These are phyloP conservation scores for Tothia fuscella DNA, from an alignment of 2,329 filamentous ascomycete species.

Conservation along the genomic window DNA sequence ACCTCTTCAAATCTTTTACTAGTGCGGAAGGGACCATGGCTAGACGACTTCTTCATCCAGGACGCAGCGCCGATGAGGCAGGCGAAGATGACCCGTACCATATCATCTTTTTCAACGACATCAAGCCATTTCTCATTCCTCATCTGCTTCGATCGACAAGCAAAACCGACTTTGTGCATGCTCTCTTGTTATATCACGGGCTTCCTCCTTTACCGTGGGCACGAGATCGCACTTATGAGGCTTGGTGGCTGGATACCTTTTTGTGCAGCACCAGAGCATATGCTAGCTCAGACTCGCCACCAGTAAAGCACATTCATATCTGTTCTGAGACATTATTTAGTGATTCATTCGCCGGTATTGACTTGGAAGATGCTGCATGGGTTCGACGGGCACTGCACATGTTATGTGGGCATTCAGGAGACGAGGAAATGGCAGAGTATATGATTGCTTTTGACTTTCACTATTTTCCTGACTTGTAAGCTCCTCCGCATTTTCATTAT, in stretches of 20 bases:
- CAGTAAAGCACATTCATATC: constrained; percentile 3
- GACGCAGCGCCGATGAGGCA: constrained; percentile 56
- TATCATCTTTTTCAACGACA: constrained; percentile 67
- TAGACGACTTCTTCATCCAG: constrained; percentile 41
- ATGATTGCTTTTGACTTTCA: constrained; percentile 58
- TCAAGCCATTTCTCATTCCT: constrained; percentile 46
- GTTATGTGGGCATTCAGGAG: constrained; percentile 28
- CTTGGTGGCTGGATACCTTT: constrained; percentile 37
- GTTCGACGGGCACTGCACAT: constrained; percentile 47
- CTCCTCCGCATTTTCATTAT: constrained; percentile 37
- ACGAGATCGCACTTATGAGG: constrained; percentile 17
- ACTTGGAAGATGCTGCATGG: constrained; percentile 23
- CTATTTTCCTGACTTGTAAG: too few species aligned
- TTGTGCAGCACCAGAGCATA: not conserved
- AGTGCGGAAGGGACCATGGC: constrained; percentile 18
- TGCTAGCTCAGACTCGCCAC: not conserved
- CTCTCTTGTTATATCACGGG: constrained; percentile 41
- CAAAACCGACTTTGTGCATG: constrained; percentile 46
- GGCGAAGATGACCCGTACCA: constrained; percentile 77
- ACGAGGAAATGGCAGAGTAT: constrained; percentile 53
- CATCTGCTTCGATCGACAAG: constrained; percentile 22
- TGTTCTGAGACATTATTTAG: constrained; percentile 12
- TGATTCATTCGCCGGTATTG: not conserved
- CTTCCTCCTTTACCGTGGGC: constrained; percentile 38
- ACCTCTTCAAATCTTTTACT: constrained; percentile 7